Evolutionary conservation across 2,329 filamentous ascomycete species (phyloP).

Genomic region (Dryadomyces sulphureus): DNA sequence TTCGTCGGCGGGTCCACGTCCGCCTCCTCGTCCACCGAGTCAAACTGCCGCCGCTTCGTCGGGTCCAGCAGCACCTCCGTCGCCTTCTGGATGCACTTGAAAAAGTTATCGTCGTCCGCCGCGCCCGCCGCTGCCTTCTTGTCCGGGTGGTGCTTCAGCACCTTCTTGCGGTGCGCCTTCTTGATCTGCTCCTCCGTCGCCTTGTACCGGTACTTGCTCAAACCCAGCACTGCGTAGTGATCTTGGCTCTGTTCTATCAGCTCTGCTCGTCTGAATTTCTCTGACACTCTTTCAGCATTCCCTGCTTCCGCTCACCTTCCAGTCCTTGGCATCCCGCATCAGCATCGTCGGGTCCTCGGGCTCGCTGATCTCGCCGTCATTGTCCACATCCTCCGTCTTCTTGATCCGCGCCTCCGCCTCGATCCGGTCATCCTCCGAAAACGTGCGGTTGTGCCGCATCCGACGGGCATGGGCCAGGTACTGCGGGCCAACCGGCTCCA

Average conservation of each 20-base stretch:
- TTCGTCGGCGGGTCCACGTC: conserved; percentile 86
- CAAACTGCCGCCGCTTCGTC: conserved; percentile 82
- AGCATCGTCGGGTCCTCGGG: conserved; percentile 87
- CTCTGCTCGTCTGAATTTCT: conserved; percentile 1
- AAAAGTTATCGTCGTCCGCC: conserved; percentile 91
- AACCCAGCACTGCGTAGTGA: conserved; percentile 90
- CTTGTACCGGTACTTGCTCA: conserved; percentile 82
- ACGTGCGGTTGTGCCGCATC: conserved; percentile 91
- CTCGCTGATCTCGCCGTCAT: conserved; percentile 81
- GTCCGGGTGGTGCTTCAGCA: conserved; percentile 95
- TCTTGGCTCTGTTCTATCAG: conserved; percentile 66
- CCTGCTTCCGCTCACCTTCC: conserved; percentile 57
- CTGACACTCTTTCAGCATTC: not conserved
- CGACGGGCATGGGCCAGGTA: conserved; percentile 95
- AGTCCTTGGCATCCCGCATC: conserved; percentile 90
- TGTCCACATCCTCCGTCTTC: conserved; percentile 84
- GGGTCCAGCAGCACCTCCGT: conserved; percentile 89
- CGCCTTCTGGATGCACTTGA: conserved; percentile 99
- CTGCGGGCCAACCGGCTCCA: conserved; percentile 93
- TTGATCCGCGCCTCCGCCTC: conserved; percentile 90
- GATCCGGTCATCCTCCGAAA: conserved; percentile 96
- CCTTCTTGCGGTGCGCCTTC: conserved; percentile 98
- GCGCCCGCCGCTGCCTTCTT: conserved; percentile 89
- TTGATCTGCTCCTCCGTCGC: conserved; percentile 98
- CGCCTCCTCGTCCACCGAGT: conserved; percentile 88